Conservation (phyloP, 441 rosid species). For the Jatropha multifida region DNA sequence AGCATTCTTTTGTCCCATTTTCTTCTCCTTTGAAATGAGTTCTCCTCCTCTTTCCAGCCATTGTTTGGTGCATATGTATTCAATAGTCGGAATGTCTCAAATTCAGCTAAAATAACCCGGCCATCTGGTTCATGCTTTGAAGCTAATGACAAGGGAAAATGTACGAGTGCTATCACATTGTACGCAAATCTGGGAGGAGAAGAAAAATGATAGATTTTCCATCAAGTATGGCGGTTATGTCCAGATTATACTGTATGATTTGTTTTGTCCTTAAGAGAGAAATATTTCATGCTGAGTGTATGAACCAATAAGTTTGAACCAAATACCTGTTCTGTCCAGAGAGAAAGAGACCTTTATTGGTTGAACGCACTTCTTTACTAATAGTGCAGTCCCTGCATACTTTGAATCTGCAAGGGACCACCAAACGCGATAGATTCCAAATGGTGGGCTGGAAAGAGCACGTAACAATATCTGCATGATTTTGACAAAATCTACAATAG, state of each 20-base stretch:
- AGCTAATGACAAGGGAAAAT: conserved; percentile 41
- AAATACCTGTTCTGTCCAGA: conserved; percentile 70
- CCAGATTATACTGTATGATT: background rate
- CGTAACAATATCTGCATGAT: conserved; percentile 66
- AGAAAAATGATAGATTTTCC: background rate
- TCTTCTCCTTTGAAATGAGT: conserved; percentile 87
- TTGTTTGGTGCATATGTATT: conserved; percentile 94
- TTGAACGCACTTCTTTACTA: conserved; percentile 74
- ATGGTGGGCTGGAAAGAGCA: conserved; percentile 79
- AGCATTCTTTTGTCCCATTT: conserved; percentile 92
- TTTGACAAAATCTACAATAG: conserved; percentile 6
- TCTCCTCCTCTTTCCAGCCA: conserved; percentile 98
- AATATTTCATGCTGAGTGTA: background rate
- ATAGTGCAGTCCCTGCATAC: conserved; percentile 95
- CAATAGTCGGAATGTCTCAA: conserved; percentile 67
- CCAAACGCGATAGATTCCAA: conserved; percentile 76
- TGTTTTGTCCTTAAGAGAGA: background rate
- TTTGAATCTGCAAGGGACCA: conserved; percentile 97
- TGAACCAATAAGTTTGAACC: conserved; percentile 1
- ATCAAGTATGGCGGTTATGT: background rate
- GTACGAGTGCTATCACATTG: conserved; percentile 13
- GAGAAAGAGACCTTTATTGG: conserved; percentile 70
- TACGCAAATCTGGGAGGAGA: background rate
- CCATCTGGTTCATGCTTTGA: conserved; percentile 94
- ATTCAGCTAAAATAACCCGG: conserved; percentile 90